Base-by-base conservation (phyloP, 805 yeast species). In the Ogataea ramenticola region DNA sequence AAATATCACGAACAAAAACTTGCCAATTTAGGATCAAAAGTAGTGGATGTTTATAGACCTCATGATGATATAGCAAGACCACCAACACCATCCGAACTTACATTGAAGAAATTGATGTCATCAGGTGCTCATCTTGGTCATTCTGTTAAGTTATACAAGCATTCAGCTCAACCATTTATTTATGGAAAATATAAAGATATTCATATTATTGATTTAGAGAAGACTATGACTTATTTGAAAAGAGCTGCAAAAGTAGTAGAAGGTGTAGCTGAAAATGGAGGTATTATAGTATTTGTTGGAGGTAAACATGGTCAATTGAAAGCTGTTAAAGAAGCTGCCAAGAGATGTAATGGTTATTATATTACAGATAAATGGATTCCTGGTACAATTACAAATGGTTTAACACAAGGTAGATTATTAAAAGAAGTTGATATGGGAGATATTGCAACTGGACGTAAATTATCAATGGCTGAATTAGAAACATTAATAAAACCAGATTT, bases 111-210 rank as follows among this genome's bases (percentile, higher is more conserved):
- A 45, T 71, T 93, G 43, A 62, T 91, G 63, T 91, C 96, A 3
- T 87, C 97, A 0, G 97, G 96, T 42, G 91, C 91, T 39, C 99
- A 93, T 63, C 69, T 93, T 52, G 99, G 99, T 26, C 97, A 91
- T 54, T 75, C 96, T n/a, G 82, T 79, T 31, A 70, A 83, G 3
- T 69, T 82, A 48, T 84, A 82, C 78, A 79, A 95, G 53, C 80
- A 89, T 10, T 74, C 84, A 24, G 86, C 90, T 42, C 91, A 89
- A 63, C 90, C 95, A 11, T 93, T 73, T 61, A 75, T 91, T 38
- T 83, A 83, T 57, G 99, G 98, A 44, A 83, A 77, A 50, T 88
- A 93, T 56, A 82, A 87, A 48, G 96, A 89, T n/a, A 74, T 93
- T 45, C 96, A 89, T 62, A 77, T 93, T 42, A 90, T 93, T 53